These are phyloP conservation scores for Candida methanosorbosa DNA, from an alignment of 805 yeast genomes.

Conservation along the genomic window DNA sequence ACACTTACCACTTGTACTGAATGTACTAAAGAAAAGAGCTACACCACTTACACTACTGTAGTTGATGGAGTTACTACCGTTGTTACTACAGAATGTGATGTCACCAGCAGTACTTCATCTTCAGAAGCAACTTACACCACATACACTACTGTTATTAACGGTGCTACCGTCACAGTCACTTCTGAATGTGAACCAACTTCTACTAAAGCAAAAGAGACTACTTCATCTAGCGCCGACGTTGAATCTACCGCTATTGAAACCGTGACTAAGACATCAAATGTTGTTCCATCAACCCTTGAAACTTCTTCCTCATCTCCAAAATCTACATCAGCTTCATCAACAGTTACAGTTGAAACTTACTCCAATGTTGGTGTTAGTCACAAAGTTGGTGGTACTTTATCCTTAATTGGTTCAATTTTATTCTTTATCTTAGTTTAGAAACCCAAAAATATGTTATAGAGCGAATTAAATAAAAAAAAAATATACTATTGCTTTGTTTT, in stretches of 20 bases:
- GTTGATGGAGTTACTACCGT: conserved; percentile 4
- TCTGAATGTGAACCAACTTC: not conserved
- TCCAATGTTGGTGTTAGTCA: too few relatives aligned
- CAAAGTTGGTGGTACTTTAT: too few relatives aligned
- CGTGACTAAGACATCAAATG: too few relatives aligned
- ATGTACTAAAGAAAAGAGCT: not conserved
- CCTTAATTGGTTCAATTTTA: too few relatives aligned
- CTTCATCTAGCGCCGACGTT: not conserved
- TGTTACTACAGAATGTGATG: conserved; percentile 2
- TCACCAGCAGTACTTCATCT: not conserved
- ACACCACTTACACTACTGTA: conserved; percentile 6
- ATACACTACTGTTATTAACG: not conserved
- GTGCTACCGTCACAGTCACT: not conserved
- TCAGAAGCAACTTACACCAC: not conserved
- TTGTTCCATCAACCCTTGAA: too few relatives aligned
- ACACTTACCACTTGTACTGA: not conserved
- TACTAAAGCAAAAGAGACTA: not conserved
- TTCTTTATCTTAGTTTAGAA: too few relatives aligned
- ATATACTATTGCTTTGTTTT: too few relatives aligned
- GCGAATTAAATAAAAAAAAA: too few relatives aligned
- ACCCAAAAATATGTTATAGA: too few relatives aligned
- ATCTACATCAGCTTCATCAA: not conserved
- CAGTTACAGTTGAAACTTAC: not conserved
- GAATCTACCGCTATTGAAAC: not conserved
- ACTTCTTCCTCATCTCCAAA: not conserved